Evolutionary conservation across 2,329 filamentous ascomycete species (phyloP).

Genomic region (Aspergillus quadricinctus): DNA sequence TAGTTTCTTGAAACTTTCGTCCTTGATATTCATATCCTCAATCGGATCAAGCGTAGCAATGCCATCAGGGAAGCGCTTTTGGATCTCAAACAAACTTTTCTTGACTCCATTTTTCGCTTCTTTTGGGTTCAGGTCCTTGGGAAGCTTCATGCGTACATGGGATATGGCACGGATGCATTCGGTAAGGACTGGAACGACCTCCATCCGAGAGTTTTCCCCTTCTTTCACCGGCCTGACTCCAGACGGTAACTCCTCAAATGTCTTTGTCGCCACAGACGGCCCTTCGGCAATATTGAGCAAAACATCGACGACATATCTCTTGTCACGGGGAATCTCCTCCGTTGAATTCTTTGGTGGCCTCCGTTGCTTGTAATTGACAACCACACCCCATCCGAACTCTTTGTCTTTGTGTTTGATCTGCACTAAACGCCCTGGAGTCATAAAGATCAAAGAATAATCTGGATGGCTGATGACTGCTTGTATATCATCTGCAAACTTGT

Average conservation of each 20-base stretch:
- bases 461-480: slow-evolving; percentile 87
- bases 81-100: slow-evolving; percentile 70
- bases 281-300: slow-evolving; percentile 61
- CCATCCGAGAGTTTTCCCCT: slow-evolving; percentile 66
- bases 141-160: slow-evolving; percentile 77
- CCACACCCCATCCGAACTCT: slow-evolving; percentile 93
- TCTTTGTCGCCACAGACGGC: slow-evolving; percentile 51
- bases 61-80: slow-evolving; percentile 86
- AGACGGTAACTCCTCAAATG: slow-evolving; percentile 60
- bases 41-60: slow-evolving; percentile 85
- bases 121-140: slow-evolving; percentile 65
- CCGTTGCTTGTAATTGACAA: slow-evolving; percentile 68
- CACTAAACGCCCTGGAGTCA: slow-evolving; percentile 83
- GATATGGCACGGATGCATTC: slow-evolving; percentile 81
- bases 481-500: slow-evolving; percentile 83
- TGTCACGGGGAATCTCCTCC: slow-evolving; percentile 66
- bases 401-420: slow-evolving; percentile 73
- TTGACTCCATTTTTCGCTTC: slow-evolving; percentile 66
- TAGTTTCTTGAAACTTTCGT: slow-evolving; percentile 89
- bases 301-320: slow-evolving; percentile 79
- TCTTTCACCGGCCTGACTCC: slow-evolving; percentile 57
- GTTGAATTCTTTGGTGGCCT: slow-evolving; percentile 61
- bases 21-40: slow-evolving; percentile 91
- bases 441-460: slow-evolving; percentile 74
- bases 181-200: slow-evolving; percentile 80